Conservation (phyloP, 495 filamentous ascomycete genomes). For the Penicillium pancosmium region DNA sequence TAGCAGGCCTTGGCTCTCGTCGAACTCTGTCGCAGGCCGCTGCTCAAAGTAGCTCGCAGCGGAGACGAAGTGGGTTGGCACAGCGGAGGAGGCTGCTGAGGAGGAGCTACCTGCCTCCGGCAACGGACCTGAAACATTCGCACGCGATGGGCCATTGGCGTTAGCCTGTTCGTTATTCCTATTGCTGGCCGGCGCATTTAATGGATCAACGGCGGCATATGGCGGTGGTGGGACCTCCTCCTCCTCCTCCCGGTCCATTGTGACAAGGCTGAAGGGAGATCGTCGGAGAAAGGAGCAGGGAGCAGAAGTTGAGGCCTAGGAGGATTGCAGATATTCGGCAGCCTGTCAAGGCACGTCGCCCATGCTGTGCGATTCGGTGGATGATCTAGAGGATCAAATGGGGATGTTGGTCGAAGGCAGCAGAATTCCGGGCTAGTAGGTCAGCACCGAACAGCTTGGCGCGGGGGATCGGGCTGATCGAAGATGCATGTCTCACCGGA, state of each 20-base stretch:
- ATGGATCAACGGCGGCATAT: slow-evolving; percentile 49
- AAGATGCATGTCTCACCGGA: slow-evolving; percentile 1
- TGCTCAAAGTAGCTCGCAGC: slow-evolving; percentile 50
- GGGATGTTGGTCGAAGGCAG: slow-evolving; percentile 22
- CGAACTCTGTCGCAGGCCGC: slow-evolving; percentile 33
- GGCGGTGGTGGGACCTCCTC: slow-evolving; percentile 50
- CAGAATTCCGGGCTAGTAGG: slow-evolving; percentile 20
- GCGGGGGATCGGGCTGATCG: neutral
- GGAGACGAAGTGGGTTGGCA: slow-evolving; percentile 43
- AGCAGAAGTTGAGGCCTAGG: slow-evolving; percentile 8
- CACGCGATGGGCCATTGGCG: slow-evolving; percentile 20
- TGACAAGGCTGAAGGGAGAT: slow-evolving; percentile 2
- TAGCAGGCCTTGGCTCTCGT: slow-evolving; percentile 29
- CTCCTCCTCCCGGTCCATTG: slow-evolving; percentile 47
- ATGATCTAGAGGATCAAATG: neutral
- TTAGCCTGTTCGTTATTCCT: slow-evolving; percentile 21
- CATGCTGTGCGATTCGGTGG: slow-evolving; percentile 29
- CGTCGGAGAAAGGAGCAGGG: neutral
- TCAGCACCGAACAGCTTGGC: slow-evolving; percentile 15
- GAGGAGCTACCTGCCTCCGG: slow-evolving; percentile 23
- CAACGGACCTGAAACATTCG: slow-evolving; percentile 19
- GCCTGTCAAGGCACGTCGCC: slow-evolving; percentile 24
- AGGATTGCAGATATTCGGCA: slow-evolving; percentile 10
- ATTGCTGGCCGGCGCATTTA: slow-evolving; percentile 29
- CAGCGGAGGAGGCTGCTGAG: slow-evolving; percentile 14